These are phyloP conservation scores for Kandelia obovata DNA, from an alignment of 345 rosid genomes.

Conservation along the genomic window DNA sequence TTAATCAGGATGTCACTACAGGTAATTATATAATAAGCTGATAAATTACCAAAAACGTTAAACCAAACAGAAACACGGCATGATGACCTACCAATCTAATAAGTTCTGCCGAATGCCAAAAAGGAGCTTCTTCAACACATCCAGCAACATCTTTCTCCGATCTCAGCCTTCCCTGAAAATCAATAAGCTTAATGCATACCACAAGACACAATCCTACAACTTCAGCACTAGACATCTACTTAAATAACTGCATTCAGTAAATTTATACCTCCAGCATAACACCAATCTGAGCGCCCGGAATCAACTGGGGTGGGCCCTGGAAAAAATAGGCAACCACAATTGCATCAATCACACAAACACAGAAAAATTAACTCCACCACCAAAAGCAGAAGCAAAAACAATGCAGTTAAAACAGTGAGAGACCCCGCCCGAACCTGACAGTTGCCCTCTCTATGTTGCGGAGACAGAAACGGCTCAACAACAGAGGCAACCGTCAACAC, in stretches of 20 bases:
- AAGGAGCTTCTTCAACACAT: slow-evolving; percentile 28
- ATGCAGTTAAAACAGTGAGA: neutral
- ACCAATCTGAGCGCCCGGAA: slow-evolving; percentile 68
- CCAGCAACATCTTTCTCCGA: slow-evolving; percentile 15
- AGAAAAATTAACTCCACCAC: neutral
- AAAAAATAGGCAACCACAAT: slow-evolving; percentile 18
- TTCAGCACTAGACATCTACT: slow-evolving; percentile 11
- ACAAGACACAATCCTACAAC: neutral
- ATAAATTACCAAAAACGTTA: neutral
- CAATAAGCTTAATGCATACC: slow-evolving; percentile 12
- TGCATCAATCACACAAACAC: neutral
- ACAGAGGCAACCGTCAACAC: slow-evolving; percentile 83
- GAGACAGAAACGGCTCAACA: slow-evolving; percentile 67
- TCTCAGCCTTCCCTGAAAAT: slow-evolving; percentile 40
- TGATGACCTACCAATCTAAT: slow-evolving; percentile 53
- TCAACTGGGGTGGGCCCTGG: slow-evolving; percentile 65
- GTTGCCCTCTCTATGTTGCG: slow-evolving; percentile 36
- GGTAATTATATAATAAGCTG: no score
- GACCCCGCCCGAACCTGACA: slow-evolving; percentile 42
- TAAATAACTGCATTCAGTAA: slow-evolving; percentile 5
- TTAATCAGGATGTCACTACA: slow-evolving; percentile 7
- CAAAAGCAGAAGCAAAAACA: neutral
- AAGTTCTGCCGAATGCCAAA: slow-evolving; percentile 53
- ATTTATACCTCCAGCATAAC: slow-evolving; percentile 71
- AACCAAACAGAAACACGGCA: neutral